A percentile compares a stretch with the other conserved stretches of the same genome.
Conservation (phyloP, 2,329 filamentous ascomycete species). For the Colletotrichum sp. region DNA sequence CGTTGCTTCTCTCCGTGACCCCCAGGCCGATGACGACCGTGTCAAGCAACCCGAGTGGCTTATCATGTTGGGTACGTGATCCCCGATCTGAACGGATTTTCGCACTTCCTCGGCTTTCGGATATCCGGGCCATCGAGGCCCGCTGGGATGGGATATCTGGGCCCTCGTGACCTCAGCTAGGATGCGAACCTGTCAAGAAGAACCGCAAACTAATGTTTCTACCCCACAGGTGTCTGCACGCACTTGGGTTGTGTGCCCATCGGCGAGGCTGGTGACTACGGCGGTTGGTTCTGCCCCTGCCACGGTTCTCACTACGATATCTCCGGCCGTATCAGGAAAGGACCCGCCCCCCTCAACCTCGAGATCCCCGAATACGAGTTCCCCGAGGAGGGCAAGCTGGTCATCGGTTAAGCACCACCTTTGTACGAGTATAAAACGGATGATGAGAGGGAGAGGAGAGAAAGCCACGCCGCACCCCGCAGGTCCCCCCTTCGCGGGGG, state of each 20-base stretch:
- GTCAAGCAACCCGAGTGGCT: constrained; percentile 99
- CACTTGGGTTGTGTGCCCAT: constrained; percentile 99
- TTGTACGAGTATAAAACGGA: constrained; percentile 21
- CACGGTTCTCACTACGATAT: constrained; percentile 99
- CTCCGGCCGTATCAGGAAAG: constrained; percentile 96
- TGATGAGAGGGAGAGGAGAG: background rate
- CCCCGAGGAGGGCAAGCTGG: constrained; percentile 83
- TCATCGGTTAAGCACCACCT: constrained; percentile 80
- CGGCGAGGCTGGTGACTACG: constrained; percentile 96
- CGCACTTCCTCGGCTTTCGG: background rate
- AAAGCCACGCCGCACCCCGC: background rate
- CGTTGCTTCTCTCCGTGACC: constrained; percentile 84
- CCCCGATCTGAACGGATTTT: background rate
- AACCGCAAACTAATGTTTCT: constrained; percentile 24
- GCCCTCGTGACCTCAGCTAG: background rate
- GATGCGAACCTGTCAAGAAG: background rate
- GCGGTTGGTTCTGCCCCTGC: constrained; percentile 99
- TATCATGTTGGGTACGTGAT: constrained; percentile 87
- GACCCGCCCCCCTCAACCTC: constrained; percentile 95
- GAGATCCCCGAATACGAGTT: constrained; percentile 94
- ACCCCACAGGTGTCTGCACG: constrained; percentile 86
- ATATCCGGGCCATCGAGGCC: background rate
- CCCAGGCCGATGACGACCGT: constrained; percentile 88
- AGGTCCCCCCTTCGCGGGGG: background rate
- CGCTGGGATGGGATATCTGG: background rate